These are phyloP conservation scores for Magnusiomyces tetraspermus DNA, from an alignment of 1,139 yeast genomes.

Conservation along the genomic window DNA sequence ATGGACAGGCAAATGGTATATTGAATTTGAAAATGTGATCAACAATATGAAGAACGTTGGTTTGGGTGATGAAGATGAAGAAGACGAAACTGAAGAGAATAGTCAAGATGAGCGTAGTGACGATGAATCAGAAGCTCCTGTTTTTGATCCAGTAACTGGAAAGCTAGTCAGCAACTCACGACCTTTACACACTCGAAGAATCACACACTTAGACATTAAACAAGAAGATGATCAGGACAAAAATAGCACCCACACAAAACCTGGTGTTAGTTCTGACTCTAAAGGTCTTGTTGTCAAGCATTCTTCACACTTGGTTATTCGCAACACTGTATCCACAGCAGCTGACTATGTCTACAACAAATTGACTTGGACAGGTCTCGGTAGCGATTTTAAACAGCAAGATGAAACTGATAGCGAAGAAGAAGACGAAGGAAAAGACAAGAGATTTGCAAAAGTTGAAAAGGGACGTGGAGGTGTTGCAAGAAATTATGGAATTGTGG, in stretches of 20 bases:
- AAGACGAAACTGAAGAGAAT: constrained; percentile 21
- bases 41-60: constrained; percentile 25
- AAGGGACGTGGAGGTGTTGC: constrained; percentile 85
- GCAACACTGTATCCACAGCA: constrained; percentile 80
- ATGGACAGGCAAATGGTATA: constrained; percentile 93
- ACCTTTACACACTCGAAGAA: constrained; percentile 48
- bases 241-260: neutral
- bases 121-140: constrained; percentile 62
- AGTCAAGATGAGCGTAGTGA: constrained; percentile 27
- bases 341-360: constrained; percentile 66
- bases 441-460: constrained; percentile 48
- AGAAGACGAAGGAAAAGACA: constrained; percentile 36
- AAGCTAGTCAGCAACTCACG: constrained; percentile 53
- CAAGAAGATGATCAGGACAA: constrained; percentile 24
- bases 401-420: constrained; percentile 32
- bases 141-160: constrained; percentile 86
- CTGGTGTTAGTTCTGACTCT: constrained; percentile 19
- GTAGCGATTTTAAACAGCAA: constrained; percentile 54
- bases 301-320: constrained; percentile 53
- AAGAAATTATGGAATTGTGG: constrained; percentile 54
- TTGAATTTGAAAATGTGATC: constrained; percentile 57
- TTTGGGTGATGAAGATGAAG: constrained; percentile 25
- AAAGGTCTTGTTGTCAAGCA: constrained; percentile 48
- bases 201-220: constrained; percentile 55
- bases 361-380: constrained; percentile 76